These are phyloP conservation scores for Penicillium sp. DNA, from an alignment of 2,329 filamentous ascomycete species.

Conservation along the genomic window DNA sequence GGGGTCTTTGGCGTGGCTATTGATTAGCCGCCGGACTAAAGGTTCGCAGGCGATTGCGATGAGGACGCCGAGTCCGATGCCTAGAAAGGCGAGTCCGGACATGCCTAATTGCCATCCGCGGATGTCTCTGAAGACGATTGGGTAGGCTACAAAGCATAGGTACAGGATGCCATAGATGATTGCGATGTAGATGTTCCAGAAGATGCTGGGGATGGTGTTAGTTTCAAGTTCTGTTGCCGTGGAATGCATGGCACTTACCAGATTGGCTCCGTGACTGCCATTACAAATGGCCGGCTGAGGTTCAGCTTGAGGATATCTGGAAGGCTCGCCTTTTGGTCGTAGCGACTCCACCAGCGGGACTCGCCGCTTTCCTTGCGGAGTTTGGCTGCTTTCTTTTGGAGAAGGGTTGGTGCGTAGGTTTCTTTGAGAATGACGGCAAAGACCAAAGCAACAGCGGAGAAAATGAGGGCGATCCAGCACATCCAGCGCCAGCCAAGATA, in stretches of 20 bases:
- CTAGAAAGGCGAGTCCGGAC: constrained; percentile 74
- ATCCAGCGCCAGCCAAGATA: constrained; percentile 82
- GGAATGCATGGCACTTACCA: constrained; percentile 52
- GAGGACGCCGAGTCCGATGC: constrained; percentile 60
- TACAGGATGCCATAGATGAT: constrained; percentile 84
- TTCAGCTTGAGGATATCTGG: constrained; percentile 68
- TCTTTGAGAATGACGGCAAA: constrained; percentile 64
- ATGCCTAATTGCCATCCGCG: constrained; percentile 75
- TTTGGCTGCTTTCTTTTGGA: constrained; percentile 64
- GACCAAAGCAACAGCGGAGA: constrained; percentile 60
- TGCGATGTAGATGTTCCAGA: constrained; percentile 69
- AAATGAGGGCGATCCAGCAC: constrained; percentile 75
- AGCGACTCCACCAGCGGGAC: constrained; percentile 72
- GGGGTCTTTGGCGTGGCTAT: constrained; percentile 70
- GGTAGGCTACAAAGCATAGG: constrained; percentile 87
- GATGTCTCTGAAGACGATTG: constrained; percentile 71
- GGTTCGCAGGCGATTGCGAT: constrained; percentile 59
- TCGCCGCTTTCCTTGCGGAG: constrained; percentile 68
- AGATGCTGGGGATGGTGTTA: constrained; percentile 55
- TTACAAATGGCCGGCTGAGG: constrained; percentile 71
- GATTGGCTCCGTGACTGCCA: constrained; percentile 80
- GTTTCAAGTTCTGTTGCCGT: neutral
- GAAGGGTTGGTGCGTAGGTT: constrained; percentile 71
- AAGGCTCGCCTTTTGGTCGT: constrained; percentile 70
- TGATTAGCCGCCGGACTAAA: constrained; percentile 72